phyloP scores from a whole-genome alignment of 345 rosid species.

The Salix dunnii region DNA sequence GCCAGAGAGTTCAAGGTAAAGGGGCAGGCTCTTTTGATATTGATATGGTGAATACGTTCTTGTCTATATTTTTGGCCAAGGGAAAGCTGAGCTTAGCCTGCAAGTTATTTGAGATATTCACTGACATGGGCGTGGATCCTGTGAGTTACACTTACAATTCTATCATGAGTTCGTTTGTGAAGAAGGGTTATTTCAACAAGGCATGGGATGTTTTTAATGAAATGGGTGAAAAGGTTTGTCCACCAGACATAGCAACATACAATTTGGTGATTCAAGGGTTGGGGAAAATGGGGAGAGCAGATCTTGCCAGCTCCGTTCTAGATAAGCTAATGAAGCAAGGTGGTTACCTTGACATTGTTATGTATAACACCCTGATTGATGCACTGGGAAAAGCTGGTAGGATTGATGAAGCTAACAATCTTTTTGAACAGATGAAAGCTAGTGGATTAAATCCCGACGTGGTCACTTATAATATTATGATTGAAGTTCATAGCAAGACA shows the following conservation, averaged over 20 bases:
- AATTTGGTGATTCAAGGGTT: conserved; percentile 80
- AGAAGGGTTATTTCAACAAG: conserved; percentile 68
- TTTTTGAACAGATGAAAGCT: conserved; percentile 74
- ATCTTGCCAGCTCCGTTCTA: conserved; percentile 65
- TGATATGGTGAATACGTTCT: conserved; percentile 78
- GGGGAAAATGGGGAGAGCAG: conserved; percentile 86
- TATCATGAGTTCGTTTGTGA: conserved; percentile 80
- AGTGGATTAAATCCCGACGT: conserved; percentile 74
- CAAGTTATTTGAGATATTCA: conserved; percentile 83
- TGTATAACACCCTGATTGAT: conserved; percentile 90
- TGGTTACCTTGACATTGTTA: conserved; percentile 76
- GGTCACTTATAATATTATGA: conserved; percentile 77
- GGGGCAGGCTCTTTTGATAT: conserved; percentile 55
- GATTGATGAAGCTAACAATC: conserved; percentile 57
- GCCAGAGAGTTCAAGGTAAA: conserved; percentile 54
- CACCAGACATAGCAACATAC: conserved; percentile 73
- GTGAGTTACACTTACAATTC: conserved; percentile 77
- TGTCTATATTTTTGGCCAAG: conserved; percentile 74
- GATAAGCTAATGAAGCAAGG: conserved; percentile 70
- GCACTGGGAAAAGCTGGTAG: conserved; percentile 78
- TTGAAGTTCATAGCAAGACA: conserved; percentile 80
- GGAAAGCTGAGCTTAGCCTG: conserved; percentile 89
- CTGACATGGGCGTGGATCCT: conserved; percentile 53
- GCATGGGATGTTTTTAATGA: conserved; percentile 66
- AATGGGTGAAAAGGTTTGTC: conserved; percentile 68